Conservation (phyloP, 2,329 filamentous ascomycete species). For the Drechslerella coelobrocha region DNA sequence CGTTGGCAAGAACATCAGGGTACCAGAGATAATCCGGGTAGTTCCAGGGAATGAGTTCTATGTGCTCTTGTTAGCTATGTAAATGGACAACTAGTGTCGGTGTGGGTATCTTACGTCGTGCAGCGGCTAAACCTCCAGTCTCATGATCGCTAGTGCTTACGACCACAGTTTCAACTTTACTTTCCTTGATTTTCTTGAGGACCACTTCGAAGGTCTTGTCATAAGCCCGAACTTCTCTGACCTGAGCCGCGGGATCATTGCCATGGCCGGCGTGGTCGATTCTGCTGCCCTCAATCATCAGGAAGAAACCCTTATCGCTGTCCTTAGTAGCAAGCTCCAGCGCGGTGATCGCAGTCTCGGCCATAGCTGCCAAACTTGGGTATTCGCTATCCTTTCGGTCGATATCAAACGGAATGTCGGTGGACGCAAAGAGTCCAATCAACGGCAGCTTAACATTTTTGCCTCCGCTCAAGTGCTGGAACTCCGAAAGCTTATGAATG, state of each 20-base stretch:
- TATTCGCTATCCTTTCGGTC: slow-evolving; percentile 83
- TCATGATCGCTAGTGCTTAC: slow-evolving; percentile 95
- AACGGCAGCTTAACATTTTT: slow-evolving; percentile 76
- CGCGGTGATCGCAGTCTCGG: slow-evolving; percentile 77
- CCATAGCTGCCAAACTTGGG: slow-evolving; percentile 91
- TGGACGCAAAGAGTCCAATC: slow-evolving; percentile 80
- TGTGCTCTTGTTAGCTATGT: slow-evolving; percentile 13
- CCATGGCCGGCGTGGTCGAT: slow-evolving; percentile 94
- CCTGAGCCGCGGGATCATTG: slow-evolving; percentile 83
- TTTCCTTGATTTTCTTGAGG: slow-evolving; percentile 80
- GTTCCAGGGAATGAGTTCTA: slow-evolving; percentile 65
- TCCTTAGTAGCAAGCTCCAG: slow-evolving; percentile 81
- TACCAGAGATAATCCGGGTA: slow-evolving; percentile 81
- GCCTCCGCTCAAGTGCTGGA: slow-evolving; percentile 75
- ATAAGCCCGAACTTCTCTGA: slow-evolving; percentile 92
- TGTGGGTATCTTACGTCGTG: slow-evolving; percentile 68
- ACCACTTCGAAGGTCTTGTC: slow-evolving; percentile 84
- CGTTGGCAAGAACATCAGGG: slow-evolving; percentile 79
- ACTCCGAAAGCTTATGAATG: slow-evolving; percentile 72
- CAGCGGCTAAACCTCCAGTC: slow-evolving; percentile 84
- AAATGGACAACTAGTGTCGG: background rate
- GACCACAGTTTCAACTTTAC: slow-evolving; percentile 76
- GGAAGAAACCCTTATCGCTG: slow-evolving; percentile 91
- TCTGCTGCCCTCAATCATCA: slow-evolving; percentile 96
- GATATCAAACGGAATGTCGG: slow-evolving; percentile 90